Evolutionary conservation across 2,329 filamentous ascomycete genomes (phyloP), one percentile per base, ranked within the genome.

Genomic region (Macroventuria anomochaeta): DNA sequence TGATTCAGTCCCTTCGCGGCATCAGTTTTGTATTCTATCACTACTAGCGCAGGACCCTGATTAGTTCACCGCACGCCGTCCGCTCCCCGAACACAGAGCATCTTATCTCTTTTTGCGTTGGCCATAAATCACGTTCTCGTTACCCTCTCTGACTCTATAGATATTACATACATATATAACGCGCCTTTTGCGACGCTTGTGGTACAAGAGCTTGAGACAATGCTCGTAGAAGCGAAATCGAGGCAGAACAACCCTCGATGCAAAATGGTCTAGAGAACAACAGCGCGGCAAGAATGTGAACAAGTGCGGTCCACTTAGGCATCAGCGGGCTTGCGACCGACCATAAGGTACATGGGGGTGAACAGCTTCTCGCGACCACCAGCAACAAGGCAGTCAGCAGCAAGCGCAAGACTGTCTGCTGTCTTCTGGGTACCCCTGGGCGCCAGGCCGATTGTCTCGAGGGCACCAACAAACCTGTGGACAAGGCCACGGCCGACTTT

Each of bases 261-360:
- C 47, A 59, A 64, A 61, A 52, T 46, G 62, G 50, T 61, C 56
- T 55, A 65, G 59, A 55, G 53, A 61, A 63, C 53, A 55, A 59
- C 36, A 42, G 31, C 50, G 43, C 43, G 32, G 41, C 57, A 40
- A 56, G 46, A 58, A 54, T 33, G 17, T 39, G 25, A 28, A 47
- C 31, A n/a, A 23, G 28, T 36, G 18, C 20, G 52, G 44, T 28
- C 28, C 58, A 34, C 37, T 53, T 68, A 73, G 43, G 70, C 69
- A 28, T 65, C 46, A 11, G 58, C 63, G n/a, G 93, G 91, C 83
- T 97, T 97, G 78, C 90, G 87, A 57, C 86, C 93, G 55, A 97
- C 85, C 91, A 97, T 97, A 71, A 97, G 81, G 79, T 96, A 97
- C 93, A 97, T 97, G 51, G 93, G 93, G 1, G 93, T 97, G 79